phyloP scores from a whole-genome alignment of 2,329 filamentous ascomycete species.

The Talaromyces sp. region DNA sequence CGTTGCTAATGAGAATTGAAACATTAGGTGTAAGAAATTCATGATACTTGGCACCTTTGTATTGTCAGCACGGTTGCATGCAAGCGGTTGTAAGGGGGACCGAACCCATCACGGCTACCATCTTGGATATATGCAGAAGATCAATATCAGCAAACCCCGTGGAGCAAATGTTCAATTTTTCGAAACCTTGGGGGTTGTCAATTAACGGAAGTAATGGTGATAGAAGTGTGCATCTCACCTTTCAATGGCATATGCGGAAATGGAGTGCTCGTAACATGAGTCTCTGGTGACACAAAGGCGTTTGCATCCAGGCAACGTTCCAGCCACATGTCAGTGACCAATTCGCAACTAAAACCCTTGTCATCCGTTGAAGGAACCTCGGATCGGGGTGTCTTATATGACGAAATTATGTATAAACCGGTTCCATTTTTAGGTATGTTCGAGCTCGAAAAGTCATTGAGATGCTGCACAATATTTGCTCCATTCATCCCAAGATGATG shows the following conservation, averaged over 20 bases:
- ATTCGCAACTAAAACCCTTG: slow-evolving; percentile 42
- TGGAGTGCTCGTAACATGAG: slow-evolving; percentile 71
- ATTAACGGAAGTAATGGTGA: neutral
- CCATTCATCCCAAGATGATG: slow-evolving; percentile 42
- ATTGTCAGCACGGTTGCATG: slow-evolving; percentile 22
- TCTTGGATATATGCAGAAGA: slow-evolving; percentile 75
- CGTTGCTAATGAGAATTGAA: slow-evolving; percentile 73
- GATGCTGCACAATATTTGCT: slow-evolving; percentile 35
- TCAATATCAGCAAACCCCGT: slow-evolving; percentile 82
- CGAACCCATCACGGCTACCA: slow-evolving; percentile 66
- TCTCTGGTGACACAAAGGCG: slow-evolving; percentile 62
- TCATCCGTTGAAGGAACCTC: slow-evolving; percentile 39
- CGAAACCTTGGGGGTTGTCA: slow-evolving; percentile 53
- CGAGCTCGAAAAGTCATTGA: slow-evolving; percentile 33
- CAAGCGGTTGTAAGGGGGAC: neutral
- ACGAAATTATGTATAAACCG: slow-evolving; percentile 39
- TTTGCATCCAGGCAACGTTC: slow-evolving; percentile 82
- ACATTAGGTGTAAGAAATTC: slow-evolving; percentile 68
- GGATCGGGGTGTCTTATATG: slow-evolving; percentile 34
- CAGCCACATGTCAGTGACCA: slow-evolving; percentile 87
- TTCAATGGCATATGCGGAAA: slow-evolving; percentile 66
- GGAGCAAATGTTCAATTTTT: slow-evolving; percentile 68
- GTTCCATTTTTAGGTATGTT: slow-evolving; percentile 34
- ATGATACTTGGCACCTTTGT: slow-evolving; percentile 67
- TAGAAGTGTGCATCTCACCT: slow-evolving; percentile 33